Evolutionary conservation across 2,329 filamentous ascomycete genomes (phyloP).

Genomic region (Aspergillus aculeatinus): DNA sequence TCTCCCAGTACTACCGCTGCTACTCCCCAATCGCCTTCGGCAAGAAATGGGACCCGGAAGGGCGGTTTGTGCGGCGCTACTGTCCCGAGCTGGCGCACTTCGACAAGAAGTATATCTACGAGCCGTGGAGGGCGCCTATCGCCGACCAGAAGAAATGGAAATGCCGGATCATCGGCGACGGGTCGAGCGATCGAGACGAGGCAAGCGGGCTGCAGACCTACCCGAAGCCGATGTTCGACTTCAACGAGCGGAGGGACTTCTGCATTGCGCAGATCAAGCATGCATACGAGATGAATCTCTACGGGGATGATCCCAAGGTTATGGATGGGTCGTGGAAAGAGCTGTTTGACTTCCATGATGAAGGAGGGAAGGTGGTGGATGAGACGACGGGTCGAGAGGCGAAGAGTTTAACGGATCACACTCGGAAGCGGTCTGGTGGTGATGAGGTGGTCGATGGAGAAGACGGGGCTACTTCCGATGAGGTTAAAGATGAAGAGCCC

Average conservation of each 20-base stretch:
- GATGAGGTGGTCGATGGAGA: not conserved
- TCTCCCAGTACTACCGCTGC: constrained; percentile 25
- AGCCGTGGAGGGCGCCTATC: constrained; percentile 73
- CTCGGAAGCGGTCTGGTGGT: not conserved
- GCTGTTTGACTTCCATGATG: constrained; percentile 38
- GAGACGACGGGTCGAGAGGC: not conserved
- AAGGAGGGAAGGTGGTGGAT: not conserved
- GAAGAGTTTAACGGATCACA: not conserved
- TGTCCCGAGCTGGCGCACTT: constrained; percentile 65
- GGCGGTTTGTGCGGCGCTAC: constrained; percentile 60
- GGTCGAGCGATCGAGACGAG: constrained; percentile 34
- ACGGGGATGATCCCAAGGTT: constrained; percentile 59
- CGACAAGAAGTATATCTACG: constrained; percentile 71
- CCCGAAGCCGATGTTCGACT: constrained; percentile 77
- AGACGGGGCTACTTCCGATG: not conserved
- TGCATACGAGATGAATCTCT: constrained; percentile 64
- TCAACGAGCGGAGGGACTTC: constrained; percentile 58
- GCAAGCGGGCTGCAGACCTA: constrained; percentile 54
- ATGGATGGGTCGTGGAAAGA: constrained; percentile 59
- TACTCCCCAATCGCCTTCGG: constrained; percentile 66
- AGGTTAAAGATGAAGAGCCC: not conserved
- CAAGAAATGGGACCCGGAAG: constrained; percentile 72
- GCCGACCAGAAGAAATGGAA: constrained; percentile 68
- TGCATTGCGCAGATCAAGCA: constrained; percentile 69
- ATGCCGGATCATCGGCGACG: constrained; percentile 60